Evolutionary conservation across 257 asterid genomes (phyloP), one percentile per base, ranked within the genome.

Genomic region (Avicennia marina): DNA sequence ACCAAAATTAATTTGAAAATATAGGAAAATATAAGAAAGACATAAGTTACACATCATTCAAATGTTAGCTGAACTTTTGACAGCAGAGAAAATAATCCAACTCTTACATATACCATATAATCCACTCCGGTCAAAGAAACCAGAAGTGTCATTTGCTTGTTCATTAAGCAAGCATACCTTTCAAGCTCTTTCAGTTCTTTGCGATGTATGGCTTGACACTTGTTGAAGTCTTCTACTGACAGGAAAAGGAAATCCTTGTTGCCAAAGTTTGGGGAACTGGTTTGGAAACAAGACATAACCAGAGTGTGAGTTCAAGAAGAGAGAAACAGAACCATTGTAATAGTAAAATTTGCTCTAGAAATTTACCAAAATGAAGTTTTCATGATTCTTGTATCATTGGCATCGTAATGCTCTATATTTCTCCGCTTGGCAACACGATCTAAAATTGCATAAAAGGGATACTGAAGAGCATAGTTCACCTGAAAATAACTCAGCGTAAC

Each of bases 281-380:
- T 47, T 58, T 50, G 52, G n/a, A 56, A 70, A 57, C 18, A 21
- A 32, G 5, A 60, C 4, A 53, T 47, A 58, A 65, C 56, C 27
- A 39, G 44, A 63, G 41, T 16, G 34, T 48, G 29, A 58, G 52
- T 52, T 40, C 11, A 45, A 49, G 32, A 42, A 33, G 33, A 11
- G 36, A 27, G 15, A 51, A 40, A 46, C 11, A 31, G 13, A 45
- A 11, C 16, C 6, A 20, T 7, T 51, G 1, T 1, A 34, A 38
- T 18, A 39, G 51, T 47, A 65, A n/a, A 18, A 20, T 34, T 10
- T 29, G 50, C 15, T 20, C 54, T 10, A 68, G 55, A 61, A 56
- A 44, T 49, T 57, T 79, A 90, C 98, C 93, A 26, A 58, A 72
- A 81, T 40, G 96, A 81, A 62, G 94, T 79, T 81, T 91, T 91